Conservation (phyloP, 305 asterid genomes). For the Fraxinus floribunda region DNA sequence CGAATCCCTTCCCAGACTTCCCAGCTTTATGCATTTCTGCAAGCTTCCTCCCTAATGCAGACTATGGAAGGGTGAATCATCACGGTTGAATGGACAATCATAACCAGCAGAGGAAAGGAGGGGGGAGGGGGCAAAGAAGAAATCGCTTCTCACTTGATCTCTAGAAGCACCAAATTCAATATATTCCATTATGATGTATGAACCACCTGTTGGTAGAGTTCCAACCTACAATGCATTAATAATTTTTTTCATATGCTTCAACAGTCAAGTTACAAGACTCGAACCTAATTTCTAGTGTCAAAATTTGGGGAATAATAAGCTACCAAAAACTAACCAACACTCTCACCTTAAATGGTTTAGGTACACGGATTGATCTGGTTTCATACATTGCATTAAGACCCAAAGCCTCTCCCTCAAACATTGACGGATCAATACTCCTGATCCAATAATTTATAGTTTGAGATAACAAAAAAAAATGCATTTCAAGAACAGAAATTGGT, state of each 20-base stretch:
- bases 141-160: constrained; percentile 62
- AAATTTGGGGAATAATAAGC: not conserved
- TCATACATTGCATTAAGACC: constrained; percentile 91
- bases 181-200: constrained; percentile 89
- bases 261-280: not conserved
- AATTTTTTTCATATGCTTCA: constrained; percentile 1
- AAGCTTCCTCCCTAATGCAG: constrained; percentile 92
- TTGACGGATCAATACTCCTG: constrained; percentile 81
- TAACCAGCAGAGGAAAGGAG: not conserved
- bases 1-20: constrained; percentile 75
- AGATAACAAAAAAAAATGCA: not conserved
- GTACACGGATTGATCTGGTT: constrained; percentile 77
- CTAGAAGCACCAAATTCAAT: constrained; percentile 81
- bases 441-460: constrained; percentile 16
- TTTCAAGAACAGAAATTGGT: not conserved
- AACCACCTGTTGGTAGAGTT: constrained; percentile 83
- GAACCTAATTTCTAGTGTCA: not conserved
- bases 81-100: constrained; percentile 24
- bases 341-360: constrained; percentile 76
- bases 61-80: constrained; percentile 57
- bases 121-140: constrained; percentile 1
- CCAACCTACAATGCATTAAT: constrained; percentile 59
- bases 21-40: constrained; percentile 96
- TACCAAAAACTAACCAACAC: not conserved
- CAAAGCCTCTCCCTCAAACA: constrained; percentile 96